Conservation (phyloP, 2,329 filamentous ascomycete genomes). For the Pyricularia pennisetigena region DNA sequence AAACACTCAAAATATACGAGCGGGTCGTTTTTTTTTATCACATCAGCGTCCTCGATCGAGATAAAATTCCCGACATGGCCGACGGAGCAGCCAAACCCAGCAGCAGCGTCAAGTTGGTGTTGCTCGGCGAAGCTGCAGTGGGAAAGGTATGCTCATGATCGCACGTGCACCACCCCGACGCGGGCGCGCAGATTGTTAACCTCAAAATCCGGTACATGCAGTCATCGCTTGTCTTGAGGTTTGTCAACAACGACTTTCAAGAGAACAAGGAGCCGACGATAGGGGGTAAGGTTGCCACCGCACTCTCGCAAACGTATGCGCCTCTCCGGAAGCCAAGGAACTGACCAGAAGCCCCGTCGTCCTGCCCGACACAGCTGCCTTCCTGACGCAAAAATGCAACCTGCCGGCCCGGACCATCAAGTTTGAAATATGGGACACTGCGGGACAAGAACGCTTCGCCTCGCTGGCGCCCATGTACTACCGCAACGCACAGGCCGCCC, state of each 20-base stretch:
- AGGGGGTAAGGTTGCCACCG: conserved; percentile 56
- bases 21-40: not conserved
- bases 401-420: conserved; percentile 87
- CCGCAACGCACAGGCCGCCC: conserved; percentile 92
- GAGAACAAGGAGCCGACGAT: conserved; percentile 99
- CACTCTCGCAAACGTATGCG: not conserved
- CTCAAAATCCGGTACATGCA: conserved; percentile 24
- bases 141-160: conserved; percentile 69
- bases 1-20: not conserved
- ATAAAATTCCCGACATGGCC: conserved; percentile 43
- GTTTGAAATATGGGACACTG: conserved; percentile 97
- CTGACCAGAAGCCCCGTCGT: not conserved
- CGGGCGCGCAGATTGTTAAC: not conserved
- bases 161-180: not conserved
- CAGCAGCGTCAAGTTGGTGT: conserved; percentile 98
- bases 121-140: conserved; percentile 93
- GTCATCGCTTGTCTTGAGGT: conserved; percentile 95
- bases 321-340: not conserved
- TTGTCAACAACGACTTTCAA: conserved; percentile 99
- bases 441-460: conserved; percentile 94
- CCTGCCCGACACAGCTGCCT: conserved; percentile 62
- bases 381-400: conserved; percentile 97
- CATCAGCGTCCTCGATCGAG: not conserved
- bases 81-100: conserved; percentile 76
- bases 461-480: conserved; percentile 99